Conservation (phyloP, 768 basidiomycete genomes). For the Crucibulum laeve region DNA sequence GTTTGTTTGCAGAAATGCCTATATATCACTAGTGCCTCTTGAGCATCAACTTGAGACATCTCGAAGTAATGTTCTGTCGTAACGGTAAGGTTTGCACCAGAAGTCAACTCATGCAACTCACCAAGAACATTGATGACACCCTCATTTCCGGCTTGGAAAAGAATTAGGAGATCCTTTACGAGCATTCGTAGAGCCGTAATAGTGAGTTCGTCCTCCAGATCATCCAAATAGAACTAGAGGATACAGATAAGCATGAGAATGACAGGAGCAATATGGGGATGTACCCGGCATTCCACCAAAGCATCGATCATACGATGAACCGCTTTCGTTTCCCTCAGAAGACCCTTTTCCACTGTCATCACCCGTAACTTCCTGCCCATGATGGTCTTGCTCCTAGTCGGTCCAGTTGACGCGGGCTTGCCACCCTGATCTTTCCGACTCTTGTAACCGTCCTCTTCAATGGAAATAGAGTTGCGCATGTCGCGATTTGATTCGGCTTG, state of each 20-base stretch:
- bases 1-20: constrained; percentile 94
- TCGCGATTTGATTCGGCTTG: constrained; percentile 93
- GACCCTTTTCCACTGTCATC: constrained; percentile 94
- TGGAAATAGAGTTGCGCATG: constrained; percentile 57
- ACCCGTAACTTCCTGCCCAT: constrained; percentile 80
- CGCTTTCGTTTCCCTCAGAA: constrained; percentile 85
- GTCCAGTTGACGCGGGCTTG: constrained; percentile 24
- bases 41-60: constrained; percentile 93
- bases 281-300: constrained; percentile 81
- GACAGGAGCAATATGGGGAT: constrained; percentile 23
- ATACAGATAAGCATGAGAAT: constrained; percentile 1
- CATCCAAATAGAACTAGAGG: constrained; percentile 87
- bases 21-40: constrained; percentile 81
- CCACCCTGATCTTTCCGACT: constrained; percentile 24
- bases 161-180: constrained; percentile 91
- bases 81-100: constrained; percentile 20
- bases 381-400: constrained; percentile 69
- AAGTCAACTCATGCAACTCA: constrained; percentile 18
- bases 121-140: constrained; percentile 83
- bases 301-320: constrained; percentile 90
- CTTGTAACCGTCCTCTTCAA: constrained; percentile 54
- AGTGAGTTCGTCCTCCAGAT: constrained; percentile 88
- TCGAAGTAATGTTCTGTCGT: constrained; percentile 92
- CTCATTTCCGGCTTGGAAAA: constrained; percentile 96
- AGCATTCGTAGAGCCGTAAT: constrained; percentile 88